These are phyloP conservation scores for Saturnispora besseyi DNA, from an alignment of 805 yeast species.

Conservation along the genomic window DNA sequence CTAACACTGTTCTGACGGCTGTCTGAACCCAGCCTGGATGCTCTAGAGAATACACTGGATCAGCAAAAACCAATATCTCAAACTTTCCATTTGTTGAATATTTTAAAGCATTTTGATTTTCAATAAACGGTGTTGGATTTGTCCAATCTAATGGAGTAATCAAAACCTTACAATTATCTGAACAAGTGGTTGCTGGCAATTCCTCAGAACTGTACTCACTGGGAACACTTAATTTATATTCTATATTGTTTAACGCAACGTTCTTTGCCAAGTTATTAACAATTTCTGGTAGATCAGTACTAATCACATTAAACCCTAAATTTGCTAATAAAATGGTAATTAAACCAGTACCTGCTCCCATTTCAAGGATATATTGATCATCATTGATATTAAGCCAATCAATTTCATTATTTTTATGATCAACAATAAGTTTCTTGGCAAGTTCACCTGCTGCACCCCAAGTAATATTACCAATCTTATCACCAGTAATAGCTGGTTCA, in stretches of 20 bases:
- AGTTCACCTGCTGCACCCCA: constrained; percentile 89
- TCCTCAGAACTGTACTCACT: neutral
- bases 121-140: constrained; percentile 34
- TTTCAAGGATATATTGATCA: constrained; percentile 43
- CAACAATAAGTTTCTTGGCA: constrained; percentile 40
- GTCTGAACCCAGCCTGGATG: constrained; percentile 70
- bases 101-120: constrained; percentile 14
- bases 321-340: constrained; percentile 64
- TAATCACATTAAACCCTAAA: constrained; percentile 38
- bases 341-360: constrained; percentile 96
- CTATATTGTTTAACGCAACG: constrained; percentile 40
- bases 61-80: constrained; percentile 65
- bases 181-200: constrained; percentile 14
- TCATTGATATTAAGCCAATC: constrained; percentile 7
- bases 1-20: constrained; percentile 45
- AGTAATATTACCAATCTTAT: constrained; percentile 83
- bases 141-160: constrained; percentile 61
- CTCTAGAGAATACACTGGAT: constrained; percentile 76
- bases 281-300: constrained; percentile 79
- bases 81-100: constrained; percentile 27
- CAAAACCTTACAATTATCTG: constrained; percentile 22
- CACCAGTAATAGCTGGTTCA: constrained; percentile 84
- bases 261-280: constrained; percentile 58
- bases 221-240: constrained; percentile 3
- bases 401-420: constrained; percentile 1